phyloP scores from a whole-genome alignment of 2,329 filamentous ascomycete species.

The Ceratocystis variospora region DNA sequence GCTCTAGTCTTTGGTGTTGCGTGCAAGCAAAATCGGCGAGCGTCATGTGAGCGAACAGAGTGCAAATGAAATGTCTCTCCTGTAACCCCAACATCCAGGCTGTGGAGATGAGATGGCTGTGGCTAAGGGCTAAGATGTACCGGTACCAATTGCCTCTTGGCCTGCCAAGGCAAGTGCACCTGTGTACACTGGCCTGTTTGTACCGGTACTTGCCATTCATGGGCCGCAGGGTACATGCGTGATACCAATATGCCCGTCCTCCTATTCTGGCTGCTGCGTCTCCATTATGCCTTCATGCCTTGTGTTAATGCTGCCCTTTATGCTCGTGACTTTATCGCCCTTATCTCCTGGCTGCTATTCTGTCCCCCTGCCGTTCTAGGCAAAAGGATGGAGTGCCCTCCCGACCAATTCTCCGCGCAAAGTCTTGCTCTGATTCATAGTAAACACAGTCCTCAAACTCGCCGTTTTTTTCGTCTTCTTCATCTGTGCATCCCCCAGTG shows the following conservation, averaged over 20 bases:
- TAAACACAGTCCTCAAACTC: neutral
- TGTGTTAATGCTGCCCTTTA: neutral
- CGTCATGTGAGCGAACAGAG: neutral
- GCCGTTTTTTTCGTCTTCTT: neutral
- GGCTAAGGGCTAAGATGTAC: neutral
- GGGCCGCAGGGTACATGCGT: neutral
- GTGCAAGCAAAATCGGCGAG: neutral
- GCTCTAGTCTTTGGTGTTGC: neutral
- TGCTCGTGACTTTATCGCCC: neutral
- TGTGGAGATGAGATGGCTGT: neutral
- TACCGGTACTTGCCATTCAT: neutral
- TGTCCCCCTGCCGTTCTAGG: neutral
- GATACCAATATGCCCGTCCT: neutral
- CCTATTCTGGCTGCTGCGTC: neutral
- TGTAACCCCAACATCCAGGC: neutral
- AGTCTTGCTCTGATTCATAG: neutral
- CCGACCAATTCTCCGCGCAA: conserved; percentile 1
- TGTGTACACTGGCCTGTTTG: too few relatives aligned
- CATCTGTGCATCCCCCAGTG: neutral
- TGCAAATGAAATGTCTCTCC: neutral
- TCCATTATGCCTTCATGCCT: neutral
- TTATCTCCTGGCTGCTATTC: neutral
- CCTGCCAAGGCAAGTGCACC: too few relatives aligned
- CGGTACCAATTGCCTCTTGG: neutral
- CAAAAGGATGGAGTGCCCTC: neutral